Base-by-base conservation (phyloP, 129 eudicot genomes). In the Chrysanthemum makinoi region DNA sequence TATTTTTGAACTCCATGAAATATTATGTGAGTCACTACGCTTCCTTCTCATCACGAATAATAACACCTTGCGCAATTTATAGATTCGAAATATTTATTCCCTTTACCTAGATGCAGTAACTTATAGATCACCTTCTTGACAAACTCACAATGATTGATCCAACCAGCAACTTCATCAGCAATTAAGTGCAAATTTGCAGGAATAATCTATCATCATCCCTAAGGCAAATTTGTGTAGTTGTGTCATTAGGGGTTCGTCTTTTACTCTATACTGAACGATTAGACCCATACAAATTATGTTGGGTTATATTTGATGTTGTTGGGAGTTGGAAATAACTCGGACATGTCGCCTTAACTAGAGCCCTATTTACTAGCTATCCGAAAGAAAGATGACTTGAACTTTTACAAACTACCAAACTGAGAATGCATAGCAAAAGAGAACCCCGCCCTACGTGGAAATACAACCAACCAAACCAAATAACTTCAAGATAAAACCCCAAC, bases 31-130 rank as follows among this genome's bases (percentile, higher is more conserved):
- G 60, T 54, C 60, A 54, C 12, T 20, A n/a, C 10, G 60, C 64
- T 11, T 58, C 33, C 64, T 58, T 57, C 63, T 57, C 33, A 58
- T 58, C 64, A 58, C 64, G 28, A 39, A 58, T 22, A 58, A 10
- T 19, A 58, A 22, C 60, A 54, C 60, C 60, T 54, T 54, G 59
- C 59, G 59, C 19, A 53, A 53, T 18, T 57, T 58, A 20, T 58
- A 20, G 24, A 20, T 0, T 58, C 11, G 6, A 8, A 15, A 20
- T 20, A 58, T 18, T 18, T 10, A 58, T 58, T 7, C 5, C 35
- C 63, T 20, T 19, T 20, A 58, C 26, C 26, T 57, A 10, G 20
- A 57, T 19, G 24, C 15, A 17, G 63, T 11, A 58, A 20, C 63
- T 58, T 28, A 10, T 20, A 13, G 1, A 58, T 58, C 63, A 9